These are phyloP conservation scores for Hanseniaspora hatyaiensis DNA, from an alignment of 805 yeast genomes.

Conservation along the genomic window DNA sequence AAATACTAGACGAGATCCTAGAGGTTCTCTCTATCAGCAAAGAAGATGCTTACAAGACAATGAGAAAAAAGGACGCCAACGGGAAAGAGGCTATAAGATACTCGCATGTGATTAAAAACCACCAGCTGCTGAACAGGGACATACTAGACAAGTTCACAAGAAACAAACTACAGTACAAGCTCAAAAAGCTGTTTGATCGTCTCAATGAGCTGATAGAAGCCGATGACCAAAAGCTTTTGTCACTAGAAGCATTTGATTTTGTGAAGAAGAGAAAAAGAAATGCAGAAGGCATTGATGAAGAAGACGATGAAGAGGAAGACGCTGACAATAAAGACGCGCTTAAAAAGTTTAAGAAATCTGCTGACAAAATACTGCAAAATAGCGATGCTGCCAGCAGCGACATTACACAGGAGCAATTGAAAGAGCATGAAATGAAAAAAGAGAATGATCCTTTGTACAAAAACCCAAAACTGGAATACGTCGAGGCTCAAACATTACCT, in stretches of 20 bases:
- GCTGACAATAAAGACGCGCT: constrained; percentile 15
- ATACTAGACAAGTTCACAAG: constrained; percentile 24
- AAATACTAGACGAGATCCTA: constrained; percentile 2
- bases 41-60: constrained; percentile 22
- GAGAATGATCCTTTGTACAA: constrained; percentile 49
- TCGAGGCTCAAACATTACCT: constrained; percentile 56
- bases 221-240: constrained; percentile 6
- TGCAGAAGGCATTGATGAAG: constrained; percentile 18
- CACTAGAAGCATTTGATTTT: constrained; percentile 15
- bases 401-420: constrained; percentile 19
- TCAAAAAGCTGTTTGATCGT: constrained; percentile 16
- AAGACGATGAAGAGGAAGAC: constrained; percentile 18
- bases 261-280: background rate
- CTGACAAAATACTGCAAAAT: constrained; percentile 13
- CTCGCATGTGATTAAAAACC: constrained; percentile 18
- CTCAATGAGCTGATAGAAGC: constrained; percentile 19
- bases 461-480: constrained; percentile 69
- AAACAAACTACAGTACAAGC: constrained; percentile 19
- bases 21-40: background rate
- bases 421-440: constrained; percentile 23
- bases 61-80: constrained; percentile 26
- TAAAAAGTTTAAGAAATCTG: constrained; percentile 20
- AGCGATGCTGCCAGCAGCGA: constrained; percentile 10
- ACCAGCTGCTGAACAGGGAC: constrained; percentile 17
- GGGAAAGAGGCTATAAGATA: constrained; percentile 25